Evolutionary conservation across 169 alveolate species (phyloP).

Genomic region (Perkinsus marinus): DNA sequence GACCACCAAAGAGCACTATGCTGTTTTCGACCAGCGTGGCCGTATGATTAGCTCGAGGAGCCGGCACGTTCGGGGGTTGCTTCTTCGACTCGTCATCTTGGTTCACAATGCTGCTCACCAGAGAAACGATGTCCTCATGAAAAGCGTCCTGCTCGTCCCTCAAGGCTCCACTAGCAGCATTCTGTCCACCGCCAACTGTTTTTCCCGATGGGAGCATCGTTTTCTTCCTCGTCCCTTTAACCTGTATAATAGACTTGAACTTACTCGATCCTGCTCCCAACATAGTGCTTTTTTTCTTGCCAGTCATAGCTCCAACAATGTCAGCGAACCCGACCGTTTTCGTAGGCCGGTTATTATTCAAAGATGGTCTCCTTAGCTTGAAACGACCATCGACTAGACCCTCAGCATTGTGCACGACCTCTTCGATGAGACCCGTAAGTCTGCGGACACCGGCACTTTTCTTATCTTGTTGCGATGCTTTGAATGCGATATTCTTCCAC

Average conservation of each 20-base stretch:
- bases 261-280: not conserved
- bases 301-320: not conserved
- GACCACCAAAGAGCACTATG: slow-evolving; percentile 55
- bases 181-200: not conserved
- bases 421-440: slow-evolving; percentile 21
- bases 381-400: not conserved
- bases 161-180: not conserved
- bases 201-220: not conserved
- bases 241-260: not conserved
- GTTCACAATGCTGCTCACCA: not conserved
- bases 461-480: slow-evolving; percentile 14
- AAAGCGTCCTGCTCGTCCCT: not conserved
- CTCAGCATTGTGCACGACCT: not conserved
- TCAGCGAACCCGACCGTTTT: not conserved
- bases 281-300: not conserved
- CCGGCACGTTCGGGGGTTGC: slow-evolving; percentile 10
- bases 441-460: slow-evolving; percentile 15
- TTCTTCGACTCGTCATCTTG: not conserved
- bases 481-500: slow-evolving; percentile 20
- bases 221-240: not conserved
- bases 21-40: slow-evolving; percentile 11
- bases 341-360: not conserved
- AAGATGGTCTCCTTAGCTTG: not conserved
- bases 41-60: slow-evolving; percentile 29
- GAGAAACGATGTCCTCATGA: not conserved